Conservation (phyloP, 192 early-diverging fungal genomes). For the Backusella westeae region DNA sequence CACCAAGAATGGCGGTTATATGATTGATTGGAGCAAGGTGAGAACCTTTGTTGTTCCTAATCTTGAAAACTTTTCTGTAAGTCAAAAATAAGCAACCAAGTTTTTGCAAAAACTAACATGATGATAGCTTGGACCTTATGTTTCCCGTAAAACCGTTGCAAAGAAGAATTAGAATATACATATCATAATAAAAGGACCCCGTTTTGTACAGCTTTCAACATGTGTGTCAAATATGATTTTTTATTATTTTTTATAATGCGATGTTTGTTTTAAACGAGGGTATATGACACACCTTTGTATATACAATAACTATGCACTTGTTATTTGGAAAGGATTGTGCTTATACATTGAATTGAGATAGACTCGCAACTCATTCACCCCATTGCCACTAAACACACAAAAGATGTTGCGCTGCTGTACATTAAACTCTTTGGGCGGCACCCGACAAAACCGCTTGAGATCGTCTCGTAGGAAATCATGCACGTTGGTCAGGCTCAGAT, state of each 20-base stretch:
- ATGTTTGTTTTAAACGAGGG: not conserved
- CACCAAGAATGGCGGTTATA: conserved; percentile 59
- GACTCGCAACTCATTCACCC: conserved; percentile 47
- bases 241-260: not conserved
- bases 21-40: conserved; percentile 57
- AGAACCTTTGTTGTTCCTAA: conserved; percentile 63
- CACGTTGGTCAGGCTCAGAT: conserved; percentile 56
- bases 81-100: not conserved
- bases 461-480: conserved; percentile 47
- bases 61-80: conserved; percentile 43
- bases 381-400: conserved; percentile 60
- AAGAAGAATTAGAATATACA: conserved; percentile 1
- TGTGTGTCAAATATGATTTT: not conserved
- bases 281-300: not conserved
- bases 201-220: not conserved
- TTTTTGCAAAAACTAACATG: too few species aligned
- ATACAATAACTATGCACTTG: not conserved
- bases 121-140: conserved; percentile 21
- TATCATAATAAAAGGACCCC: not conserved
- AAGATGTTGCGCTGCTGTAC: conserved; percentile 52
- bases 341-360: conserved; percentile 31
- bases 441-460: conserved; percentile 50
- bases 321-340: not conserved
- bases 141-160: conserved; percentile 16
- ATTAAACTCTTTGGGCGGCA: conserved; percentile 53